Evolutionary conservation across 1,284 basidiomycete genomes (phyloP).

Genomic region (Ustilago esculenta): DNA sequence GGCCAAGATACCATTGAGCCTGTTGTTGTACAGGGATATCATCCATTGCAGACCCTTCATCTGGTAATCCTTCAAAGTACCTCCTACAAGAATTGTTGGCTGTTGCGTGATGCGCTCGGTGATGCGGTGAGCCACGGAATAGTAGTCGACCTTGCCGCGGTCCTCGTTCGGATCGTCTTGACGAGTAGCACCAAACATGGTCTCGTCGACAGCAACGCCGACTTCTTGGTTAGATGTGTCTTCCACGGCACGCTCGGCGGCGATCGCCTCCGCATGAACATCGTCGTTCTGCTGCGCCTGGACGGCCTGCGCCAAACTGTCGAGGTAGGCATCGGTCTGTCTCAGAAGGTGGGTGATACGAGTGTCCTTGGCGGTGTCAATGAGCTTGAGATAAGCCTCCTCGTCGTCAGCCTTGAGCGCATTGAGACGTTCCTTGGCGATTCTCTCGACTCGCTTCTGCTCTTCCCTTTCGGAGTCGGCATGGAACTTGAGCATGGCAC

Average conservation of each 20-base stretch:
- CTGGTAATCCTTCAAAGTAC: conserved; percentile 66
- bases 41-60: conserved; percentile 68
- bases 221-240: conserved; percentile 58
- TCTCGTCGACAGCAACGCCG: conserved; percentile 76
- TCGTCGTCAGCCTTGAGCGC: conserved; percentile 98
- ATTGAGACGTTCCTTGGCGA: conserved; percentile 97
- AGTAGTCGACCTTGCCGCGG: conserved; percentile 85
- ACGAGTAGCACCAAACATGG: conserved; percentile 86
- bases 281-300: conserved; percentile 89
- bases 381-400: conserved; percentile 98
- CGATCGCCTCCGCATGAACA: conserved; percentile 63
- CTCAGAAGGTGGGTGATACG: conserved; percentile 95
- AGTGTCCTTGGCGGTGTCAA: conserved; percentile 98
- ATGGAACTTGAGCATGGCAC: conserved; percentile 69
- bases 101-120: conserved; percentile 88
- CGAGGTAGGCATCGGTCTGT: conserved; percentile 94
- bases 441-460: conserved; percentile 82
- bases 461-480: conserved; percentile 71
- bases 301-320: conserved; percentile 93
- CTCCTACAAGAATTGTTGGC: conserved; percentile 78
- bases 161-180: conserved; percentile 74
- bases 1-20: conserved; percentile 66
- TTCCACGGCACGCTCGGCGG: conserved; percentile 52
- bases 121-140: conserved; percentile 92
- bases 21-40: conserved; percentile 67